phyloP scores from a whole-genome alignment of 345 rosid species.

The Dovyalis caffra region DNA sequence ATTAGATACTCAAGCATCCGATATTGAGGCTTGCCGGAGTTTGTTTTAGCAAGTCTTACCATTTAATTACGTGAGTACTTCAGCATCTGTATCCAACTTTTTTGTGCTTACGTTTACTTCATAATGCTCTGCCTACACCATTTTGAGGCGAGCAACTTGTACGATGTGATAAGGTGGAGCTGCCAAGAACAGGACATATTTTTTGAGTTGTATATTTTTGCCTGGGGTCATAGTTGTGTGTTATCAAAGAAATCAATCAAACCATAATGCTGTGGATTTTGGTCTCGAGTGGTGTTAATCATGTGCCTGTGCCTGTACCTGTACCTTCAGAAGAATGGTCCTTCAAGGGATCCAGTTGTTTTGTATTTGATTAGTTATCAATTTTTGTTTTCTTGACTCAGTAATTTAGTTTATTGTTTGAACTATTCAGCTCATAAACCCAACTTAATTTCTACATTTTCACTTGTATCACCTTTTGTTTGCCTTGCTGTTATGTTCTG shows the following conservation, averaged over 20 bases:
- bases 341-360: conserved; percentile 25
- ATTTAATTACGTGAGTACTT: neutral
- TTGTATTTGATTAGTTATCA: conserved; percentile 39
- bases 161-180: conserved; percentile 34
- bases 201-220: conserved; percentile 40
- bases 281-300: conserved; percentile 32
- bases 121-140: conserved; percentile 4
- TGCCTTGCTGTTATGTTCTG: neutral
- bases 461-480: neutral
- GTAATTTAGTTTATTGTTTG: conserved; percentile 23
- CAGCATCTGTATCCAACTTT: neutral
- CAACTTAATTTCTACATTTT: neutral
- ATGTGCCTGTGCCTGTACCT: conserved; percentile 29
- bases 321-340: conserved; percentile 28
- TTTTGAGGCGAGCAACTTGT: conserved; percentile 36
- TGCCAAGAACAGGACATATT: conserved; percentile 26
- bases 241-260: conserved; percentile 27
- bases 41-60: conserved; percentile 29
- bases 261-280: conserved; percentile 39
- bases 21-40: conserved; percentile 57
- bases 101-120: conserved; percentile 13
- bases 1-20: conserved; percentile 50
- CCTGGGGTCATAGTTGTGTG: conserved; percentile 31
- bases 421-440: conserved; percentile 15
- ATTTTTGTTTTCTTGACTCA: conserved; percentile 17